Percentiles rank a stretch among this genome's conserved stretches.
These are phyloP conservation scores for Tuber magnatum DNA, from an alignment of 495 filamentous ascomycete genomes.

Conservation along the genomic window DNA sequence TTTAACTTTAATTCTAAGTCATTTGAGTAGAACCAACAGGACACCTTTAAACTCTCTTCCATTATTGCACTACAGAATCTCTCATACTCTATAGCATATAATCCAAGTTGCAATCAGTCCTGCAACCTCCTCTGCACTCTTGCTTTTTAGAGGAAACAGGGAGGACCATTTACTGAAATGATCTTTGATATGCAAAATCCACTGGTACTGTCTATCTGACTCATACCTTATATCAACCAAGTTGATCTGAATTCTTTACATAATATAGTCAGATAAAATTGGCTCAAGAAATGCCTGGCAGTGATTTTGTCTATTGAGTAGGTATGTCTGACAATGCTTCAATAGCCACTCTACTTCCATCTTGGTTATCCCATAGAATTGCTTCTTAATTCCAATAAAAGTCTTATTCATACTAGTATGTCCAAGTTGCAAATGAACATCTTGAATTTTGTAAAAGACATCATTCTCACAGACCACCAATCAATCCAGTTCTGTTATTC, in stretches of 20 bases:
- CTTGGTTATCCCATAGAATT: no score
- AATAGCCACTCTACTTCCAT: no score
- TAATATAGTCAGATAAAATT: neutral
- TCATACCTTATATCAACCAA: neutral
- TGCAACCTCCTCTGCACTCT: constrained; percentile 7
- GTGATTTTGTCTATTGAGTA: no score
- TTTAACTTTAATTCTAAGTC: constrained; percentile 16
- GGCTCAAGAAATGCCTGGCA: neutral
- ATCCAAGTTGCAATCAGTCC: constrained; percentile 10
- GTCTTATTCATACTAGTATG: no score
- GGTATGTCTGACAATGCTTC: no score
- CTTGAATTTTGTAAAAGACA: no score
- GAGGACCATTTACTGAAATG: constrained; percentile 24
- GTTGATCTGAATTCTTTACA: neutral
- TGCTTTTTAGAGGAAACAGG: constrained; percentile 6
- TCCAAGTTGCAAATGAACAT: no score
- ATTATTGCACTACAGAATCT: constrained; percentile 26
- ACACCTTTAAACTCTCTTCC: constrained; percentile 22
- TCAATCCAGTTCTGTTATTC: no score
- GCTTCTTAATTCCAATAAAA: no score
- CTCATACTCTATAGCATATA: constrained; percentile 5
- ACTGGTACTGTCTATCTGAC: neutral
- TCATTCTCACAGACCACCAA: no score
- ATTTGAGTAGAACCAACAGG: constrained; percentile 8
- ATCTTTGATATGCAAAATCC: constrained; percentile 33